Base-by-base conservation (phyloP, 2,329 filamentous ascomycete species). In the Talaromyces funiculosus region DNA sequence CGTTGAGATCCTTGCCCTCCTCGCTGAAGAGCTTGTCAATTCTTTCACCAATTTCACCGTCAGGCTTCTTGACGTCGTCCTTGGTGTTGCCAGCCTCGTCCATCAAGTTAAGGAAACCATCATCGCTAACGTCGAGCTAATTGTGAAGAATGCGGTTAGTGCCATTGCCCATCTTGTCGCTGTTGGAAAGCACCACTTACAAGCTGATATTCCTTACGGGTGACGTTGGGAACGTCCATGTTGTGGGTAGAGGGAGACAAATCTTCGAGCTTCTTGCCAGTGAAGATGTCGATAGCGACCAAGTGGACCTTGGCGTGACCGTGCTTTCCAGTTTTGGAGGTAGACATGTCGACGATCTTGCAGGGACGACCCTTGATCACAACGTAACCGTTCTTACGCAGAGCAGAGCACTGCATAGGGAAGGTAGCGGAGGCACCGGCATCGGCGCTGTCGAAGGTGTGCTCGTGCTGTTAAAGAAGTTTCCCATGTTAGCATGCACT, bases 331-430 rank as follows among this genome's bases (percentile, higher is more conserved):
- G 94, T 99, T 92, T 99, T 99, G 80, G 94, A 99, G 84, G 94
- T 99, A 71, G 92, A 96, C 95, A 99, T 99, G 77, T 99, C 94
- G 80, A 97, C 90, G 74, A 99, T 99, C 90, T 97, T 99, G 92
- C 94, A 99, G 73, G 94, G 95, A 73, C 94, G 94, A 82, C 85
- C 83, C 89, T 99, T 99, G 84, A 99, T 97, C 79, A 93, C 88
- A 80, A 99, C 94, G 86, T 90, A 89, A 70, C 94, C 93, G 88
- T 95, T 96, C 92, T 99, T 97, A 79, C 94, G 90, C 85, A 99
- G 86, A 75, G 95, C 93, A 83, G 95, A 99, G 83, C 94, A 99
- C 86, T 99, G 94, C 91, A 96, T 95, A 73, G 94, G 94, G 84
- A 78, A 97, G 77, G 94, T 99, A 75, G 83, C 77, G 71, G 94